phyloP scores from a whole-genome alignment of 2,329 filamentous ascomycete genomes.

The Coniella vitis region DNA sequence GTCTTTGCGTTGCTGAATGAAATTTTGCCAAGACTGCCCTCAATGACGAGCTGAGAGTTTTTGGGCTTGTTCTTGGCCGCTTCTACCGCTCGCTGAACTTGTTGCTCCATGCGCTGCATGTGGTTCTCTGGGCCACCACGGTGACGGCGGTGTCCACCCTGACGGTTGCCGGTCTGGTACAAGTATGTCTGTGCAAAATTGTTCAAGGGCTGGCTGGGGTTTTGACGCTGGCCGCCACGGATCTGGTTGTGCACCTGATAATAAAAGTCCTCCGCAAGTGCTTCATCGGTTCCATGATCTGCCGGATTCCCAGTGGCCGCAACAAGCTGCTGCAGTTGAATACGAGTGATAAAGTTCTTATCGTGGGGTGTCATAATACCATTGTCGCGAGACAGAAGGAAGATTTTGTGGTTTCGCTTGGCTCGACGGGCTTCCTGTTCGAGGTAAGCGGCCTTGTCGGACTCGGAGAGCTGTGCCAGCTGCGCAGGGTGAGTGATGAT shows the following conservation, averaged over 20 bases:
- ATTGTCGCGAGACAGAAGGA: conserved; percentile 86
- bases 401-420: conserved; percentile 98
- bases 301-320: conserved; percentile 83
- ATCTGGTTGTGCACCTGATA: conserved; percentile 97
- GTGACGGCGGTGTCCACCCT: conserved; percentile 67
- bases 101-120: conserved; percentile 98
- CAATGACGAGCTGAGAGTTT: conserved; percentile 93
- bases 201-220: conserved; percentile 85
- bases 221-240: conserved; percentile 78
- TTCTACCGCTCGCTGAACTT: conserved; percentile 94
- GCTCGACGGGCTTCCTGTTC: conserved; percentile 90
- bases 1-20: conserved; percentile 99
- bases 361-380: conserved; percentile 98
- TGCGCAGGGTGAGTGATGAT: conserved; percentile 60
- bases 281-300: conserved; percentile 71
- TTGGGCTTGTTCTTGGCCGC: conserved; percentile 97
- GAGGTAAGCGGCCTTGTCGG: conserved; percentile 76
- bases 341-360: conserved; percentile 98
- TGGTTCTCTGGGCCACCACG: conserved; percentile 88
- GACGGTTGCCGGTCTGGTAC: conserved; percentile 84
- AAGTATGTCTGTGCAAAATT: conserved; percentile 98
- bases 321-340: conserved; percentile 93
- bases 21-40: conserved; percentile 94
- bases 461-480: conserved; percentile 69
- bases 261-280: conserved; percentile 90